Evolutionary conservation across 2,329 filamentous ascomycete species (phyloP), one percentile per base, ranked within the genome.

Genomic region (Pleoardoris graminearum): DNA sequence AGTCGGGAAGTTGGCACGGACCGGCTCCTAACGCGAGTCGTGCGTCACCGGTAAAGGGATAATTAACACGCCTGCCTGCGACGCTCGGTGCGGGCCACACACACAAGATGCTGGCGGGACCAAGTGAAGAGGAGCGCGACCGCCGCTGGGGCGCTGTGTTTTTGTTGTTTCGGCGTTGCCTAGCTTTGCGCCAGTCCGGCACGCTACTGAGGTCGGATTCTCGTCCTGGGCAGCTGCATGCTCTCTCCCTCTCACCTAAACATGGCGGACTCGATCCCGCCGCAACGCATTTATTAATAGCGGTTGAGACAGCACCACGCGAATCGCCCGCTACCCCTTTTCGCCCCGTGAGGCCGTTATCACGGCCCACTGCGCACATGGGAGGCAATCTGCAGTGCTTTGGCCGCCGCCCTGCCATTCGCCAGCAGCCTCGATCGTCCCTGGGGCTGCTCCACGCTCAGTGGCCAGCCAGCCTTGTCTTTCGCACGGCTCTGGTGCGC

Each of bases 391-490:
- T 58, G n/a, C 49, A 46, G 42, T 48, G 27, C 16, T 35, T 53
- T 54, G 51, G 36, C 43, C 39, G 42, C 38, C 45, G 48, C 51
- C 51, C 59, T 60, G 59, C 61, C 44, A 59, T 59, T 61, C 58
- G 61, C 55, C 50, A 29, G 48, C 51, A 35, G 47, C 49, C 50
- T 8, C 50, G 49, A 49, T 42, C 41, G 52, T 50, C 50, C 57
- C 59, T 46, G 36, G 33, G 32, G n/a, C n/a, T n/a, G n/a, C n/a
- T n/a, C n/a, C n/a, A n/a, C n/a, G n/a, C 27, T 38, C 49, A 35
- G 36, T 51, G 55, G 57, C 60, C 60, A 60, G 57, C 60, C 53
- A 50, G 52, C 17, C 54, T 30, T 47, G 51, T 53, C 54, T 59
- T 60, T 55, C 53, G 53, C 48, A 36, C 43, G 38, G 6, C 45